Evolutionary conservation across 345 rosid genomes (phyloP).

Genomic region (Moricandia arvensis): DNA sequence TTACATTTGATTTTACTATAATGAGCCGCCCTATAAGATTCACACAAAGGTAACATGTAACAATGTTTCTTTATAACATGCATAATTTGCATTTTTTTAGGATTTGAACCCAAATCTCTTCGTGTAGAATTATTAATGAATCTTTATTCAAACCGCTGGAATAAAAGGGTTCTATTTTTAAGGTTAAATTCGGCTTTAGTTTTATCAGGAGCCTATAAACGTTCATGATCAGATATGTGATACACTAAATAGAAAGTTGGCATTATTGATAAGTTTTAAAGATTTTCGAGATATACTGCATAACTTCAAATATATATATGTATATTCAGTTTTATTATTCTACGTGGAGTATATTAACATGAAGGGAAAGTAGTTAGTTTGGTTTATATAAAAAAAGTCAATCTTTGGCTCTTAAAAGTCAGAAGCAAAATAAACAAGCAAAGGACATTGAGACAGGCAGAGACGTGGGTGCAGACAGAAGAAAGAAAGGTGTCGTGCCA

Average conservation of each 20-base stretch:
- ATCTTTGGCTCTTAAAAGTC: not conserved
- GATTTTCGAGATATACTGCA: not conserved
- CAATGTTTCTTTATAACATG: too few relatives aligned
- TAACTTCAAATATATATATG: too few relatives aligned
- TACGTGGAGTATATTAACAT: not conserved
- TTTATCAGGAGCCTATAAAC: not conserved
- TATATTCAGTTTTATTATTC: not conserved
- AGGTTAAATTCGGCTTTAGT: not conserved
- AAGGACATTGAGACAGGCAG: constrained; percentile 14
- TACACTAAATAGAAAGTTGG: not conserved
- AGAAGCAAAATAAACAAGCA: constrained; percentile 4
- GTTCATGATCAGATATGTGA: not conserved
- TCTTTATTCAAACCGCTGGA: too few relatives aligned
- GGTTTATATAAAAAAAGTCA: not conserved
- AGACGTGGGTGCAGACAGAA: constrained; percentile 39
- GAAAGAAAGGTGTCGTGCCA: constrained; percentile 35
- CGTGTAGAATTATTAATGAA: too few relatives aligned
- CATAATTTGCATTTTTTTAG: too few relatives aligned
- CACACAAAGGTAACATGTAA: too few relatives aligned
- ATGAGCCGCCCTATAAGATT: too few relatives aligned
- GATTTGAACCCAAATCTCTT: too few relatives aligned
- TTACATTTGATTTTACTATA: too few relatives aligned
- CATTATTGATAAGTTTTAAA: not conserved
- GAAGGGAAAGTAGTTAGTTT: not conserved
- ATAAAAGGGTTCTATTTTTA: too few relatives aligned